phyloP scores from a whole-genome alignment of 441 rosid species.

The Eutrema salsugineum region DNA sequence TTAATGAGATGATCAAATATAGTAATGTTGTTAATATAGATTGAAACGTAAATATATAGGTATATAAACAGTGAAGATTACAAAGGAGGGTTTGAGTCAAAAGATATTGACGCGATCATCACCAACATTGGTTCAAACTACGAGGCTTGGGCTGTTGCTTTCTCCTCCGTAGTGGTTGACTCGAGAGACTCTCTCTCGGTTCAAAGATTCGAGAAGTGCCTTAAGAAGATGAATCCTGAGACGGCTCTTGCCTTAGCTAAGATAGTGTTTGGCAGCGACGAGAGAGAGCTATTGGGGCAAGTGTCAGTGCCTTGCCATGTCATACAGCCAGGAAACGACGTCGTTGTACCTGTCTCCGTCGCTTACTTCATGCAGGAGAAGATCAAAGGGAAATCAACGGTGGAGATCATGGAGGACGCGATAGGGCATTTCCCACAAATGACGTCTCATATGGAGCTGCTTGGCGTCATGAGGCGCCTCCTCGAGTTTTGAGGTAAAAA shows the following conservation, averaged over 20 bases:
- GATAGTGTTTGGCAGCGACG: constrained; percentile 60
- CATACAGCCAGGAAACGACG: constrained; percentile 53
- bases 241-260: constrained; percentile 56
- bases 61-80: constrained; percentile 54
- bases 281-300: constrained; percentile 51
- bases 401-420: constrained; percentile 46
- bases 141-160: constrained; percentile 47
- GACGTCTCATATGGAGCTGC: constrained; percentile 50
- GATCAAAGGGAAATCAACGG: constrained; percentile 45
- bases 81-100: constrained; percentile 56
- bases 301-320: constrained; percentile 64
- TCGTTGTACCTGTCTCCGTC: constrained; percentile 56
- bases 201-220: constrained; percentile 30
- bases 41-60: constrained; percentile 33
- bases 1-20: background rate
- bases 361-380: constrained; percentile 63
- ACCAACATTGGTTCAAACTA: constrained; percentile 45
- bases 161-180: constrained; percentile 45
- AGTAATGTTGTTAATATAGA: background rate
- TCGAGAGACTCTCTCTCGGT: constrained; percentile 37
- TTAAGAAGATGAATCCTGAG: constrained; percentile 54
- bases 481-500: constrained; percentile 11
- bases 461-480: constrained; percentile 31
- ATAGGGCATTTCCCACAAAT: constrained; percentile 72
- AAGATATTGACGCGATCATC: constrained; percentile 43